phyloP scores from a whole-genome alignment of 169 alveolate species.

The Eimeria praecox region DNA sequence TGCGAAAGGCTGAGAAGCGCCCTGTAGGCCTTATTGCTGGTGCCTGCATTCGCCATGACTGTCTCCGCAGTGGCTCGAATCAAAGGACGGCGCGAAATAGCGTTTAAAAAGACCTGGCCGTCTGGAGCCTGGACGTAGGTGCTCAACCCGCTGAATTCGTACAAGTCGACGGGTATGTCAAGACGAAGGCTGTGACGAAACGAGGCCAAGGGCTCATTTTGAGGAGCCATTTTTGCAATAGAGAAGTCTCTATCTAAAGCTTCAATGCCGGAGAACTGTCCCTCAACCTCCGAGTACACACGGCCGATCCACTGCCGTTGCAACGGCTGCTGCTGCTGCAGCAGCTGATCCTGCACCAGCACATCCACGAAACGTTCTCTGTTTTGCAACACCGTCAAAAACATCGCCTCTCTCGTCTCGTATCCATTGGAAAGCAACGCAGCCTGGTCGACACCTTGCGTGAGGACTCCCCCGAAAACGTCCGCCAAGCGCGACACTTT shows the following conservation, averaged over 20 bases:
- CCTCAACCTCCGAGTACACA: conserved; percentile 40
- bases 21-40: not conserved
- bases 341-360: conserved; percentile 6
- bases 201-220: not conserved
- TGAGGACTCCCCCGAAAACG: not conserved
- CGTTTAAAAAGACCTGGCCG: conserved; percentile 37
- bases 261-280: not conserved
- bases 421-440: conserved; percentile 21
- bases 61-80: conserved; percentile 35
- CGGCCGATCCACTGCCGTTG: conserved; percentile 45
- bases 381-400: conserved; percentile 1
- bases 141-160: conserved; percentile 6
- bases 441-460: conserved; percentile 23
- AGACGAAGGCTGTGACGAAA: conserved; percentile 50
- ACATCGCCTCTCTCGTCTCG: conserved; percentile 24
- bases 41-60: not conserved
- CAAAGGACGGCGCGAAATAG: conserved; percentile 45
- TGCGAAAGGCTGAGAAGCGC: conserved; percentile 57
- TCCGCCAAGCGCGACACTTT: conserved; percentile 4
- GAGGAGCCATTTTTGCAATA: conserved; percentile 25
- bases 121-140: conserved; percentile 57
- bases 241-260: conserved; percentile 33
- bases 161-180: conserved; percentile 56
- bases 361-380: not conserved
- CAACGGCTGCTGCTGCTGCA: conserved; percentile 3